These are phyloP conservation scores for Psophocarpus tetragonolobus DNA, from an alignment of 306 rosid genomes.

Conservation along the genomic window DNA sequence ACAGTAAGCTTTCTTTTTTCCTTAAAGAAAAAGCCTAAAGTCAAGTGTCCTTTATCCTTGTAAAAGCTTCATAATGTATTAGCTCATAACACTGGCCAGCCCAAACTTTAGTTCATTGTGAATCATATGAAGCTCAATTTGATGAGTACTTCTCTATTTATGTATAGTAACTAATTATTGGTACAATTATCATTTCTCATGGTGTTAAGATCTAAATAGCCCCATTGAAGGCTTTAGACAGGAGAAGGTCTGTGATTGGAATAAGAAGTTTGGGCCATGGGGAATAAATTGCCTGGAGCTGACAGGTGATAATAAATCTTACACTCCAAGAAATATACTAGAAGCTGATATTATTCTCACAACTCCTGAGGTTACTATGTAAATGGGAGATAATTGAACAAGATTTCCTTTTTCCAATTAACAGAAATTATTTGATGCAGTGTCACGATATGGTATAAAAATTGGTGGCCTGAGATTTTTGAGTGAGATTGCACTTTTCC, in stretches of 20 bases:
- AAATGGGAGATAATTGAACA: conserved; percentile 38
- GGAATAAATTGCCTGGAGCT: conserved; percentile 86
- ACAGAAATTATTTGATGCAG: conserved; percentile 97
- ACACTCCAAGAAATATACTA: conserved; percentile 67
- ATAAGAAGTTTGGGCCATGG: conserved; percentile 72
- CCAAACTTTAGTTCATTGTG: conserved; percentile 27
- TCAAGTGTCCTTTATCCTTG: conserved; percentile 17
- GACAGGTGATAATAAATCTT: conserved; percentile 86
- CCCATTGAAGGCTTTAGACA: conserved; percentile 96
- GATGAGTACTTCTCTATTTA: conserved; percentile 2
- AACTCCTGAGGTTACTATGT: conserved; percentile 84
- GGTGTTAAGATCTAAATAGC: conserved; percentile 76
- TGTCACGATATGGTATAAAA: conserved; percentile 73
- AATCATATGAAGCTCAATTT: conserved; percentile 37
- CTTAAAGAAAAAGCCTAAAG: neutral
- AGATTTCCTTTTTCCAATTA: conserved; percentile 21
- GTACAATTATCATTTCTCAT: conserved; percentile 39
- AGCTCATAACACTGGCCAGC: neutral
- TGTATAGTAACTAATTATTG: conserved; percentile 23
- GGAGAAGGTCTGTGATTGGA: conserved; percentile 95
- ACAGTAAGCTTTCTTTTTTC: conserved; percentile 69
- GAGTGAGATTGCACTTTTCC: conserved; percentile 85
- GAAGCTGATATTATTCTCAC: conserved; percentile 94
- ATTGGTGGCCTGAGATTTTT: conserved; percentile 92
- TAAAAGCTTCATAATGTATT: neutral